phyloP scores from a whole-genome alignment of 176 grass and related monocot species.

The Aegilops speltoides region DNA sequence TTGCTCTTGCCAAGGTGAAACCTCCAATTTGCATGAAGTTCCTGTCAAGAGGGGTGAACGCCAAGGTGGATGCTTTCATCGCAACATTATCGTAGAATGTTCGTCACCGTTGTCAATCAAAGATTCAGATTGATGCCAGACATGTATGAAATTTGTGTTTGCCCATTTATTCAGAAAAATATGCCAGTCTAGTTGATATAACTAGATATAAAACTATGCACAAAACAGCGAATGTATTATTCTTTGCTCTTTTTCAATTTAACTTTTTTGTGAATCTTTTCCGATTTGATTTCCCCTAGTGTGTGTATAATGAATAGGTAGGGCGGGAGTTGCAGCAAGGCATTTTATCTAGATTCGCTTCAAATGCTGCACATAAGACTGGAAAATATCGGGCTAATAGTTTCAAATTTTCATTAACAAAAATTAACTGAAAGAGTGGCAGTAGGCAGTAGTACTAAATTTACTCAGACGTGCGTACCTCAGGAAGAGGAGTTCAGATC shows the following conservation, averaged over 20 bases:
- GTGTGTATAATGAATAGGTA: too few species aligned
- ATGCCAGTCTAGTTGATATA: background rate
- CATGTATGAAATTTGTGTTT: background rate
- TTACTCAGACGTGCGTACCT: too few species aligned
- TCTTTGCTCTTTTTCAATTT: background rate
- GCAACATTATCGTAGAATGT: background rate
- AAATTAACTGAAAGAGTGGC: background rate
- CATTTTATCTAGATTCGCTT: background rate
- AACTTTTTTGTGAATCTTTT: background rate
- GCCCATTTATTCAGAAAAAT: background rate
- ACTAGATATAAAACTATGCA: background rate
- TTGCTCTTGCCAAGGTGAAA: constrained; percentile 34
- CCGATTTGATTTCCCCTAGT: too few species aligned
- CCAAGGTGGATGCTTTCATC: constrained; percentile 19
- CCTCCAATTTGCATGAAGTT: constrained; percentile 41
- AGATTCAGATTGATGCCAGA: background rate
- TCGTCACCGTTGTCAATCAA: background rate
- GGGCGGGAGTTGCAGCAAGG: background rate
- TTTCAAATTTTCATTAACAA: background rate
- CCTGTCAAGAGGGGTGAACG: constrained; percentile 8
- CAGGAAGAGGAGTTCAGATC: too few species aligned
- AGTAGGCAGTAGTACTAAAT: too few species aligned
- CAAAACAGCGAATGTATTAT: background rate
- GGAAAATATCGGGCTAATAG: background rate
- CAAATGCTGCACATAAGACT: background rate